These are phyloP conservation scores for Corchorus olitorius DNA, from an alignment of 345 rosid genomes.

Conservation along the genomic window DNA sequence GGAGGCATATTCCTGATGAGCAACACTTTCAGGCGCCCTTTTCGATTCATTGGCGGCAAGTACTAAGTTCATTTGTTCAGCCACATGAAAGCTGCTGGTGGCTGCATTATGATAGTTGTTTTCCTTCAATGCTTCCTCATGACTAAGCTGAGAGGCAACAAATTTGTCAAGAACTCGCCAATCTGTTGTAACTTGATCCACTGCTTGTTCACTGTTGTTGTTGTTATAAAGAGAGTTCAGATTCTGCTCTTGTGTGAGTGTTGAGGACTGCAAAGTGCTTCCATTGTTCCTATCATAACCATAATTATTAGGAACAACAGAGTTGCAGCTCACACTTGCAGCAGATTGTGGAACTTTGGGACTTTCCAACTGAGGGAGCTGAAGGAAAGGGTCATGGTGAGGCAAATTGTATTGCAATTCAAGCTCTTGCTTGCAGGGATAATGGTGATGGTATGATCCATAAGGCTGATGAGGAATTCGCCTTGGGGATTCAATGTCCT, in stretches of 20 bases:
- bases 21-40: conserved; percentile 41
- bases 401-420: conserved; percentile 57
- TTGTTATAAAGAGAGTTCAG: conserved; percentile 51
- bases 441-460: conserved; percentile 49
- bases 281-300: conserved; percentile 45
- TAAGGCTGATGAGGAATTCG: conserved; percentile 54
- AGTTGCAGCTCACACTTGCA: conserved; percentile 49
- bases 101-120: conserved; percentile 33
- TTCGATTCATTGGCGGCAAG: conserved; percentile 38
- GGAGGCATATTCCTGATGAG: conserved; percentile 57
- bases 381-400: conserved; percentile 56
- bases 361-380: conserved; percentile 82
- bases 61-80: conserved; percentile 40
- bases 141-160: conserved; percentile 95
- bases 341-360: conserved; percentile 62
- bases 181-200: conserved; percentile 79
- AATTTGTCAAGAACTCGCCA: conserved; percentile 98
- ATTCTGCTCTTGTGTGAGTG: conserved; percentile 57
- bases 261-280: conserved; percentile 58
- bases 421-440: conserved; percentile 82
- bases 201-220: conserved; percentile 50
- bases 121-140: conserved; percentile 61
- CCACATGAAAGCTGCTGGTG: conserved; percentile 34
- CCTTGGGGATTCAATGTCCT: conserved; percentile 64
- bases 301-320: conserved; percentile 37